A percentile compares a stretch with the other conserved stretches of the same genome.
Conservation (phyloP, 2,329 filamentous ascomycete genomes). For the Aspergillus sp. region DNA sequence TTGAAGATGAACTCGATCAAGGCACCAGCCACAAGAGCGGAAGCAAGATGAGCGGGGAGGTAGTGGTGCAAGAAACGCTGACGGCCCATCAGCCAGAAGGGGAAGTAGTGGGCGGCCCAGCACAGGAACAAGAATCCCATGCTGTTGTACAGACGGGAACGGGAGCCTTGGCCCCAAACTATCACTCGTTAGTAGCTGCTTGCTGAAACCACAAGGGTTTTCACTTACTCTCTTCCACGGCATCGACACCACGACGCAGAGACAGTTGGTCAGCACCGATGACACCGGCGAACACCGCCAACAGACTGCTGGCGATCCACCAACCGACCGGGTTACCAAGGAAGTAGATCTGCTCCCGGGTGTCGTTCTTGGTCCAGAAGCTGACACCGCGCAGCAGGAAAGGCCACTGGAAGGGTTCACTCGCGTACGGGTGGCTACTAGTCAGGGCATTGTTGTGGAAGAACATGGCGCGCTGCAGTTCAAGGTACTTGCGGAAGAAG, state of each 20-base stretch:
- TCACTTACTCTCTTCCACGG: slow-evolving; percentile 84
- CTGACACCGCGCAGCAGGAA: slow-evolving; percentile 96
- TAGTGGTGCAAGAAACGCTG: slow-evolving; percentile 99
- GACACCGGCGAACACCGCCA: slow-evolving; percentile 92
- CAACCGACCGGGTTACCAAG: slow-evolving; percentile 94
- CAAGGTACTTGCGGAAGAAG: slow-evolving; percentile 92
- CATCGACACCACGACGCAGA: slow-evolving; percentile 87
- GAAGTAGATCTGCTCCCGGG: slow-evolving; percentile 97
- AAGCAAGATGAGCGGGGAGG: slow-evolving; percentile 89
- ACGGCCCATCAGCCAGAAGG: slow-evolving; percentile 97
- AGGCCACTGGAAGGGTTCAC: slow-evolving; percentile 94
- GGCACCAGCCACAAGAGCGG: slow-evolving; percentile 83
- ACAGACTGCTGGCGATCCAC: slow-evolving; percentile 91
- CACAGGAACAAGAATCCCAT: slow-evolving; percentile 99
- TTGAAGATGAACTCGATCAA: slow-evolving; percentile 96
- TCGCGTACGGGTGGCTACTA: slow-evolving; percentile 93
- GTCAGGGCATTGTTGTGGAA: slow-evolving; percentile 98
- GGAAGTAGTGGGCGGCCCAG: slow-evolving; percentile 96
- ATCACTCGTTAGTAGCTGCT: slow-evolving; percentile 1
- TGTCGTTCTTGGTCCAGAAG: slow-evolving; percentile 98
- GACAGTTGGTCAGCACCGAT: slow-evolving; percentile 91
- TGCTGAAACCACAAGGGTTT: neutral
- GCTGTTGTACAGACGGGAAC: slow-evolving; percentile 94
- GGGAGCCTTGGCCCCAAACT: slow-evolving; percentile 67
- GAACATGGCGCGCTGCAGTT: slow-evolving; percentile 98